These are phyloP conservation scores for Penicillium bovifimosum DNA, from an alignment of 495 filamentous ascomycete species.

Conservation along the genomic window DNA sequence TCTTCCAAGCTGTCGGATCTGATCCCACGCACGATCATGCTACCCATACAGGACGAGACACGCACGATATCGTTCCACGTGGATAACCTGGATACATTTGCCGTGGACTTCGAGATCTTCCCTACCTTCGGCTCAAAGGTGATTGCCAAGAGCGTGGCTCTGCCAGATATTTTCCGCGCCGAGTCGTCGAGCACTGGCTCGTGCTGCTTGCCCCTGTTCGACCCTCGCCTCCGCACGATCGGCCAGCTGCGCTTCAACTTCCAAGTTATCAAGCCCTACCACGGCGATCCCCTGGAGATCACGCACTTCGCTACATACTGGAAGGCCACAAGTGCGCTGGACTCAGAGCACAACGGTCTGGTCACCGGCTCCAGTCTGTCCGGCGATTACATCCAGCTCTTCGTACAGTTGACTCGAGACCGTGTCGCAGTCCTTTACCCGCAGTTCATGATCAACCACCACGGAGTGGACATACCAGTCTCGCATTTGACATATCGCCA, in stretches of 20 bases:
- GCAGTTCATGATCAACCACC: constrained; percentile 68
- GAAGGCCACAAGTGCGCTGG: constrained; percentile 92
- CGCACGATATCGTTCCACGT: constrained; percentile 91
- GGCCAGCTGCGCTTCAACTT: constrained; percentile 90
- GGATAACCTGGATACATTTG: constrained; percentile 85
- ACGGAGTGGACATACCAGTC: constrained; percentile 76
- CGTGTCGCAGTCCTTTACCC: constrained; percentile 82
- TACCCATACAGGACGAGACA: constrained; percentile 94
- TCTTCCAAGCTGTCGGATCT: constrained; percentile 93
- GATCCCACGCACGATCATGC: constrained; percentile 88
- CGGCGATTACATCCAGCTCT: constrained; percentile 86
- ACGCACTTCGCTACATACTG: constrained; percentile 98
- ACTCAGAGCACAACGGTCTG: constrained; percentile 73
- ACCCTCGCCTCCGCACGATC: constrained; percentile 87
- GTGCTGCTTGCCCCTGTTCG: constrained; percentile 84
- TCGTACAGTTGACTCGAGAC: constrained; percentile 85
- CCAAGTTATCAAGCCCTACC: constrained; percentile 94
- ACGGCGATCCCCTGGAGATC: constrained; percentile 89
- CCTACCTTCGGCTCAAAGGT: constrained; percentile 96
- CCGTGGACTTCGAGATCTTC: constrained; percentile 95
- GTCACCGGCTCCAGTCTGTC: constrained; percentile 94
- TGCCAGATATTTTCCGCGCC: constrained; percentile 77
- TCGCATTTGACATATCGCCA: constrained; percentile 68
- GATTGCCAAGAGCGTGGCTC: constrained; percentile 88
- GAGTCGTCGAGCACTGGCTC: constrained; percentile 68